Percentiles rank a stretch among this genome's conserved stretches.
These are phyloP conservation scores for Mucor indicus DNA, from an alignment of 371 early-diverging fungal genomes.

Conservation along the genomic window DNA sequence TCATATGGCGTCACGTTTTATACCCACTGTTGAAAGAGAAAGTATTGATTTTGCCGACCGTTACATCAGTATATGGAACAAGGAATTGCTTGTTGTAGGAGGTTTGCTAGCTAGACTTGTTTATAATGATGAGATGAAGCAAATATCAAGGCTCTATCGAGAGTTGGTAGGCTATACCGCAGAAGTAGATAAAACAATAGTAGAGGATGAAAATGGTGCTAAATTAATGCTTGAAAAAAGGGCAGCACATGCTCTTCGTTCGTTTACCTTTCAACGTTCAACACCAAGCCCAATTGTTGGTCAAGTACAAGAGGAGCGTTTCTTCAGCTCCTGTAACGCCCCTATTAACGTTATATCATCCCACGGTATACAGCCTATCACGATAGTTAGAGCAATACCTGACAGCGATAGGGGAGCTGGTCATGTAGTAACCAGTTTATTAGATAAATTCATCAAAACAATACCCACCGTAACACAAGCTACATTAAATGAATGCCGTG, in stretches of 20 bases:
- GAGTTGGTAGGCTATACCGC: slow-evolving; percentile 44
- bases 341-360: slow-evolving; percentile 64
- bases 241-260: slow-evolving; percentile 67
- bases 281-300: slow-evolving; percentile 76
- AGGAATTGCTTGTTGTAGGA: slow-evolving; percentile 73
- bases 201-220: slow-evolving; percentile 16
- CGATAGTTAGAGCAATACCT: slow-evolving; percentile 44
- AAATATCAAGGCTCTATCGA: slow-evolving; percentile 52
- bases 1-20: slow-evolving; percentile 83
- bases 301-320: slow-evolving; percentile 51
- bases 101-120: slow-evolving; percentile 72
- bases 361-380: slow-evolving; percentile 59
- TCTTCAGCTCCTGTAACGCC: slow-evolving; percentile 50
- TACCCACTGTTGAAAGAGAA: slow-evolving; percentile 91
- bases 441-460: slow-evolving; percentile 62
- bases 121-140: slow-evolving; percentile 77
- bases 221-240: slow-evolving; percentile 61
- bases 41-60: slow-evolving; percentile 90
- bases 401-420: slow-evolving; percentile 10
- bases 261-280: slow-evolving; percentile 68
- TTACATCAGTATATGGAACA: slow-evolving; percentile 79
- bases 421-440: slow-evolving; percentile 15
- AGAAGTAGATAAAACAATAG: slow-evolving; percentile 30
- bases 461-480: slow-evolving; percentile 57
- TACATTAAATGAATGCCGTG: slow-evolving; percentile 50